Evolutionary conservation across 306 rosid species (phyloP), one percentile per base, ranked within the genome.

Genomic region (Rubus idaeus): DNA sequence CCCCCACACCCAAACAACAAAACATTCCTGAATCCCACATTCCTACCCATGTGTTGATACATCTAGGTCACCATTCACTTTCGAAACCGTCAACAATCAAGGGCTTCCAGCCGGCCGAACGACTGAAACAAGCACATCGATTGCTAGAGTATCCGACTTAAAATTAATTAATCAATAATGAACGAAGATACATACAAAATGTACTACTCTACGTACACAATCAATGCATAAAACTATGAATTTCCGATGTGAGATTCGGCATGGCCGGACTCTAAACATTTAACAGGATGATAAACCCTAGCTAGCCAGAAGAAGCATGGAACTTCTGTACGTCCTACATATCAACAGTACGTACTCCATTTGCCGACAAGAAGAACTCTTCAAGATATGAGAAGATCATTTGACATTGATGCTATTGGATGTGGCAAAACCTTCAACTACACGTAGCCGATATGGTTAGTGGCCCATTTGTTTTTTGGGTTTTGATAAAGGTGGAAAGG

Each of bases 341-440:
- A 35, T 13, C 20, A 62, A 39, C 68, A 23, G 65, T 0, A 4
- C 0, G 23, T 17, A 10, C 13, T 30, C 35, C 2, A 61, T 30
- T 61, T 61, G 41, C n/a, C 67, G 67, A 61, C 67, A 61, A 13
- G 2, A 12, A 21, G 16, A 20, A 12, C 13, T 16, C 35, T 1
- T 23, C 67, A 12, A 4, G 67, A 61, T 26, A 26, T 61, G 42
- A 61, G 67, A 12, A 61, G 42, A 61, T 61, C 67, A 61, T 61
- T 61, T 61, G 66, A 26, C 66, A 60, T 23, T 5, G 12, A 60
- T 60, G 66, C 40, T 60, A 10, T 60, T 60, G 67, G 66, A 30
- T 23, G 66, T 13, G 67, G 67, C 67, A 61, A 61, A 61, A 30
- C n/a, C 67, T 61, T 61, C n/a, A 12, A 61, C 67, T 61, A 30